Conservation (phyloP, 2,329 filamentous ascomycete genomes). For the Cytospora piceicola region DNA sequence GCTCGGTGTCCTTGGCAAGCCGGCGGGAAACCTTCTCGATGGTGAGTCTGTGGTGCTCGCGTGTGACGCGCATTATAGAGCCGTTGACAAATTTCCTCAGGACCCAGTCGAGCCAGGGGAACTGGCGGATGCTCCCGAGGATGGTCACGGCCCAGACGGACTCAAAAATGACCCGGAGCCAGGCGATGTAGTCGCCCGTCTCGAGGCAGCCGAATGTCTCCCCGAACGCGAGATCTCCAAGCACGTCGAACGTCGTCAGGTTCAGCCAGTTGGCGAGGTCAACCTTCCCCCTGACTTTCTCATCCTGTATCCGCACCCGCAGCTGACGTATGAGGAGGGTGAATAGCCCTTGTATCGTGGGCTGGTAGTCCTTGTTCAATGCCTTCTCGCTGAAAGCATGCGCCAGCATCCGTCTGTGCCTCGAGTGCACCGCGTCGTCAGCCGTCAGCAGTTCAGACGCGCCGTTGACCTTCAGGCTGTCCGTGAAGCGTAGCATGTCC, state of each 20-base stretch:
- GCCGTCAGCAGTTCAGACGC: background rate
- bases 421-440: background rate
- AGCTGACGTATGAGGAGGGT: slow-evolving; percentile 34
- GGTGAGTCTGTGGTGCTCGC: too few species aligned
- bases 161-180: slow-evolving; percentile 36
- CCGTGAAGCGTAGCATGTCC: slow-evolving; percentile 5
- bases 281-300: slow-evolving; percentile 1
- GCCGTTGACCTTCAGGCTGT: slow-evolving; percentile 9
- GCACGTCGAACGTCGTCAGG: slow-evolving; percentile 44
- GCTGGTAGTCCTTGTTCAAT: slow-evolving; percentile 37
- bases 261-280: slow-evolving; percentile 38
- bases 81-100: too few species aligned
- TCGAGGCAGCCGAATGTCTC: slow-evolving; percentile 45
- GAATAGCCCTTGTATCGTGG: slow-evolving; percentile 35
- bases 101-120: too few species aligned
- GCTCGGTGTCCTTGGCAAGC: too few species aligned
- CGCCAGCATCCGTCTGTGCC: slow-evolving; percentile 29
- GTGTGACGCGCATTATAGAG: too few species aligned
- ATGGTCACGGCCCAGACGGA: slow-evolving; percentile 29
- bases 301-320: background rate
- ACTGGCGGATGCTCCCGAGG: slow-evolving; percentile 4
- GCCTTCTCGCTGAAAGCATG: slow-evolving; percentile 38
- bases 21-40: too few species aligned
- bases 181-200: slow-evolving; percentile 36
- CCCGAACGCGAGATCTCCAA: slow-evolving; percentile 50